Evolutionary conservation across 1,284 basidiomycete genomes (phyloP).

Genomic region (Cryptococcus sp.): DNA sequence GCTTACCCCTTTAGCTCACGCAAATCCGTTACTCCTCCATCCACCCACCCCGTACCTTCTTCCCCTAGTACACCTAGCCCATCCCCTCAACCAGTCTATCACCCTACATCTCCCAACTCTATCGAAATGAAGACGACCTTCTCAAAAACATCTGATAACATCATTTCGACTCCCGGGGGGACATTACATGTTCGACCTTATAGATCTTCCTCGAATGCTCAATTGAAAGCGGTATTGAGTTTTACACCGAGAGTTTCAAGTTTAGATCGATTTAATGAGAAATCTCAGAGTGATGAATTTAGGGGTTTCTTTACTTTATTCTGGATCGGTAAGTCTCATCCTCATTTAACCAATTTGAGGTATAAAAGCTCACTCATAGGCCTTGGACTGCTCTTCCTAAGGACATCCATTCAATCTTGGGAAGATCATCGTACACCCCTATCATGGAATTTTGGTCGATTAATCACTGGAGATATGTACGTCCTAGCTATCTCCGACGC

Average conservation of each 20-base stretch:
- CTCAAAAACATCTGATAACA: slow-evolving; percentile 22
- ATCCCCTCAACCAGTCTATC: no score
- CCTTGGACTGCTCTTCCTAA: slow-evolving; percentile 70
- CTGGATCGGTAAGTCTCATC: slow-evolving; percentile 56
- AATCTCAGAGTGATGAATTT: slow-evolving; percentile 74
- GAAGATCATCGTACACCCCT: slow-evolving; percentile 72
- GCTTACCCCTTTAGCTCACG: no score
- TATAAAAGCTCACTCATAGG: slow-evolving; percentile 52
- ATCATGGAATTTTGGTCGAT: slow-evolving; percentile 72
- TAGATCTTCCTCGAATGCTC: slow-evolving; percentile 34
- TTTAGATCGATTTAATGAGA: slow-evolving; percentile 75
- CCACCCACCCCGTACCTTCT: no score
- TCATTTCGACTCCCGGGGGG: slow-evolving; percentile 38
- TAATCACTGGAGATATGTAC: slow-evolving; percentile 81
- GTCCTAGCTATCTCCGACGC: slow-evolving; percentile 80
- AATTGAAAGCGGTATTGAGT: slow-evolving; percentile 60
- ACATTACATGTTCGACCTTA: slow-evolving; percentile 40
- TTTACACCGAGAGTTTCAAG: slow-evolving; percentile 77
- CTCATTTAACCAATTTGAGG: not conserved
- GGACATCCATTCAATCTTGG: slow-evolving; percentile 70
- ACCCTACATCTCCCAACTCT: no score
- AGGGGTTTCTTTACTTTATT: slow-evolving; percentile 91
- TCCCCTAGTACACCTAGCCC: no score
- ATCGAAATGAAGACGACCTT: slow-evolving; percentile 30
- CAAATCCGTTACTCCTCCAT: no score